phyloP scores from a whole-genome alignment of 208 protist genomes.

The Trypanosoma cruzi region DNA sequence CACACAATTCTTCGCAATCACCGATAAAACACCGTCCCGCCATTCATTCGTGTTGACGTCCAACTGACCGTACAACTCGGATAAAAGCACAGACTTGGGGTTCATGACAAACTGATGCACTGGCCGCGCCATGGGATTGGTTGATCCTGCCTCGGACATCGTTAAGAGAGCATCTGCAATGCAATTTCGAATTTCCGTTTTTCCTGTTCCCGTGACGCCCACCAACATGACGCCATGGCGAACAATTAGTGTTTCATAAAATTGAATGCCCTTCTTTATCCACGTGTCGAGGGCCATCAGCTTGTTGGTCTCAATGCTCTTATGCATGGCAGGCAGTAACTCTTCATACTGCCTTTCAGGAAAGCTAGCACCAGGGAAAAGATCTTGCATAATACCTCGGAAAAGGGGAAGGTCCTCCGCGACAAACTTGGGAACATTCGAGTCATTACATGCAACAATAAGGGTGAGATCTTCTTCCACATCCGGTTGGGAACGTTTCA shows the following conservation, averaged over 20 bases:
- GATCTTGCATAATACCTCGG: constrained; percentile 97
- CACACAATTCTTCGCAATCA: constrained; percentile 91
- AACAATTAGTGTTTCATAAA: constrained; percentile 98
- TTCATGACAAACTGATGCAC: constrained; percentile 96
- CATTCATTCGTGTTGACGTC: constrained; percentile 96
- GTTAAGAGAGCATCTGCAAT: constrained; percentile 77
- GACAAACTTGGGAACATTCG: constrained; percentile 99
- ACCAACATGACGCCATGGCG: constrained; percentile 99
- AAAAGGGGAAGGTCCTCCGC: constrained; percentile 98
- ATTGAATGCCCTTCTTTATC: constrained; percentile 96
- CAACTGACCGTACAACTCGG: constrained; percentile 97
- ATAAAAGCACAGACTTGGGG: constrained; percentile 97
- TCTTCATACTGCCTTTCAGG: constrained; percentile 94
- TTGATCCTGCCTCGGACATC: constrained; percentile 56
- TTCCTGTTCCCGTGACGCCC: constrained; percentile 97
- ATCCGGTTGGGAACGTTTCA: constrained; percentile 96
- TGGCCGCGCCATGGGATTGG: constrained; percentile 72
- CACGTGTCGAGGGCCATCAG: constrained; percentile 84
- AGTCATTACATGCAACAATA: constrained; percentile 97
- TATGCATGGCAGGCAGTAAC: constrained; percentile 91
- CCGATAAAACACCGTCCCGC: constrained; percentile 92
- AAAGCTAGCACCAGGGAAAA: constrained; percentile 97
- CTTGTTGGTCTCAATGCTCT: constrained; percentile 65
- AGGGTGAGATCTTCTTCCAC: constrained; percentile 97
- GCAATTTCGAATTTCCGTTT: constrained; percentile 89